phyloP scores from a whole-genome alignment of 2,329 filamentous ascomycete genomes.

The Thelonectria rubi region DNA sequence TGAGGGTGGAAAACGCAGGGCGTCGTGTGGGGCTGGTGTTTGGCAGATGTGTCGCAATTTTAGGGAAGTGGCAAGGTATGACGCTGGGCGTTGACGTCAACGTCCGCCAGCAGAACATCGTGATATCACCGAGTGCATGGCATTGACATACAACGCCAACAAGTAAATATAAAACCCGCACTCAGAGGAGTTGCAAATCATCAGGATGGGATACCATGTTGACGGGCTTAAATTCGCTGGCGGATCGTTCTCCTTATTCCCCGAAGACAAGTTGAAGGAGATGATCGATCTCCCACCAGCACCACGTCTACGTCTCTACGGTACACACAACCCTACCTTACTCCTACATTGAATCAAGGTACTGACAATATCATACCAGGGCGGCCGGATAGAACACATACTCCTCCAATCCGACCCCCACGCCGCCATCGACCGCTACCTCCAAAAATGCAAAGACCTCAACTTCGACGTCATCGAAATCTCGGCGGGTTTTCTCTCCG shows the following conservation, averaged over 20 bases:
- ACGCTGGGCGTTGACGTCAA: too few relatives aligned
- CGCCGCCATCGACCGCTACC: conserved; percentile 59
- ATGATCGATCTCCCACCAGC: conserved; percentile 18
- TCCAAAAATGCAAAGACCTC: conserved; percentile 60
- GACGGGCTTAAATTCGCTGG: conserved; percentile 66
- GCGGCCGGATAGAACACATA: conserved; percentile 25
- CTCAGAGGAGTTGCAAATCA: too few relatives aligned
- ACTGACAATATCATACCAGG: neutral
- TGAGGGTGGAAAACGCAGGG: too few relatives aligned
- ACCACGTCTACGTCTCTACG: conserved; percentile 28
- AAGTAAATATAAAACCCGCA: too few relatives aligned
- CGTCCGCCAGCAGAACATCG: too few relatives aligned
- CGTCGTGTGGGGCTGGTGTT: too few relatives aligned
- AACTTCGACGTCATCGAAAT: conserved; percentile 65
- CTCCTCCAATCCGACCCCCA: conserved; percentile 46
- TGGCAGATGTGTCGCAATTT: too few relatives aligned
- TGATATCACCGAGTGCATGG: too few relatives aligned
- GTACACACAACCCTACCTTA: neutral
- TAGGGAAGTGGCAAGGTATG: too few relatives aligned
- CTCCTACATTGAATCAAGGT: accelerated
- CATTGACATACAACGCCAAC: too few relatives aligned
- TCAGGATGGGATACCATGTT: conserved; percentile 61
- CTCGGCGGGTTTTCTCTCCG: conserved; percentile 61
- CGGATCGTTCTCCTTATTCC: conserved; percentile 37
- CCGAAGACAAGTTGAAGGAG: conserved; percentile 8